These are phyloP conservation scores for Podospora australis DNA, from an alignment of 495 filamentous ascomycete genomes.

Conservation along the genomic window DNA sequence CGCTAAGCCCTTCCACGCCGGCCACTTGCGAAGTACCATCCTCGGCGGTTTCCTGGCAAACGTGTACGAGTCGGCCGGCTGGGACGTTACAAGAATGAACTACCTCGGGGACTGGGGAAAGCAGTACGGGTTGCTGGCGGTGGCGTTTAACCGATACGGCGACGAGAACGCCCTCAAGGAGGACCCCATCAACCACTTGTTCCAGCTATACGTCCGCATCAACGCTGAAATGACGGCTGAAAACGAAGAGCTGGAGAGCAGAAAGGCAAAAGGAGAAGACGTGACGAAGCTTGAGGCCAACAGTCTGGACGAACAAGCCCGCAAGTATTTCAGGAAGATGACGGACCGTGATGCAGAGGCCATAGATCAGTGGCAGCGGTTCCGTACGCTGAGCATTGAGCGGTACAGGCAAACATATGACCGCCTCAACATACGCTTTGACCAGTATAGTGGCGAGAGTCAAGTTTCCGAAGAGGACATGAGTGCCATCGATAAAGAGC, in stretches of 20 bases:
- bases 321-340: conserved; percentile 87
- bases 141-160: conserved; percentile 55
- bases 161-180: conserved; percentile 48
- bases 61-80: conserved; percentile 52
- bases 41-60: conserved; percentile 60
- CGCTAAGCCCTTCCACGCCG: conserved; percentile 62
- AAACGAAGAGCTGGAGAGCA: conserved; percentile 44
- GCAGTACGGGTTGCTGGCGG: conserved; percentile 55
- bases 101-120: conserved; percentile 66
- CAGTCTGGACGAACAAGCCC: conserved; percentile 56
- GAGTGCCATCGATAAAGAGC: conserved; percentile 54
- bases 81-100: conserved; percentile 59
- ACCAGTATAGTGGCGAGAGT: conserved; percentile 93
- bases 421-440: conserved; percentile 74
- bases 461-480: conserved; percentile 80
- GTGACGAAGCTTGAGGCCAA: conserved; percentile 42
- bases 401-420: conserved; percentile 59
- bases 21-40: conserved; percentile 61
- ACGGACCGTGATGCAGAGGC: conserved; percentile 71
- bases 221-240: conserved; percentile 51
- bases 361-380: conserved; percentile 74
- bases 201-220: conserved; percentile 58
- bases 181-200: conserved; percentile 60
- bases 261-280: conserved; percentile 46
- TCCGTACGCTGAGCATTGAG: conserved; percentile 82